Evolutionary conservation across 257 asterid genomes (phyloP).

Genomic region (Nicotiana noctiflora): DNA sequence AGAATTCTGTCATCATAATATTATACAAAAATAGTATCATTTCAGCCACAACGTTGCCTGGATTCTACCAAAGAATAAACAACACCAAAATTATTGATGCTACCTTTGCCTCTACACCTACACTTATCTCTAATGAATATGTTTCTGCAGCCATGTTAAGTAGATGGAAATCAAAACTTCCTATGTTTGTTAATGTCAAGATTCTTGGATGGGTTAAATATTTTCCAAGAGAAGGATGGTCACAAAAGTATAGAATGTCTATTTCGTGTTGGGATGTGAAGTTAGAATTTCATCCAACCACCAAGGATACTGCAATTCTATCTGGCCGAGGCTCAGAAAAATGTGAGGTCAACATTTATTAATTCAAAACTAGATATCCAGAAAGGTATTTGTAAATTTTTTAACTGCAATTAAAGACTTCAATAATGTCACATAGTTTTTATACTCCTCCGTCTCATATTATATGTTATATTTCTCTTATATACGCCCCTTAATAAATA

Average conservation of each 20-base stretch:
- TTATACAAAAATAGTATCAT: neutral
- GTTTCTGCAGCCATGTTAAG: neutral
- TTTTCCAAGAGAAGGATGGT: conserved; percentile 7
- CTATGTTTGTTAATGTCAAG: neutral
- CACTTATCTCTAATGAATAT: neutral
- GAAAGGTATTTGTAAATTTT: neutral
- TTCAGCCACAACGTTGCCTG: neutral
- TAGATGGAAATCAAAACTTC: neutral
- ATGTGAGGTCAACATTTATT: conserved; percentile 3
- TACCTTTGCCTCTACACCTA: neutral
- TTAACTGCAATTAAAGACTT: neutral
- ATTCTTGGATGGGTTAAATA: conserved; percentile 7
- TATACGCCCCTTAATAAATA: too few species aligned
- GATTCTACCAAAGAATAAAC: neutral
- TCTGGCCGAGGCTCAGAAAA: neutral
- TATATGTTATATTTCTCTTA: too few species aligned
- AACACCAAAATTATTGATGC: conserved; percentile 1
- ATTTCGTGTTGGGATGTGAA: conserved; percentile 5
- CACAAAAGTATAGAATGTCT: neutral
- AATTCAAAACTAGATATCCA: neutral
- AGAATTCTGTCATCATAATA: neutral
- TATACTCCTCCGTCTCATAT: too few species aligned
- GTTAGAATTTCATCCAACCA: neutral
- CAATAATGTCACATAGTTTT: neutral
- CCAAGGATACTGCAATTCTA: neutral